phyloP scores from a whole-genome alignment of 768 basidiomycete species.

The Tylopilus balloui region DNA sequence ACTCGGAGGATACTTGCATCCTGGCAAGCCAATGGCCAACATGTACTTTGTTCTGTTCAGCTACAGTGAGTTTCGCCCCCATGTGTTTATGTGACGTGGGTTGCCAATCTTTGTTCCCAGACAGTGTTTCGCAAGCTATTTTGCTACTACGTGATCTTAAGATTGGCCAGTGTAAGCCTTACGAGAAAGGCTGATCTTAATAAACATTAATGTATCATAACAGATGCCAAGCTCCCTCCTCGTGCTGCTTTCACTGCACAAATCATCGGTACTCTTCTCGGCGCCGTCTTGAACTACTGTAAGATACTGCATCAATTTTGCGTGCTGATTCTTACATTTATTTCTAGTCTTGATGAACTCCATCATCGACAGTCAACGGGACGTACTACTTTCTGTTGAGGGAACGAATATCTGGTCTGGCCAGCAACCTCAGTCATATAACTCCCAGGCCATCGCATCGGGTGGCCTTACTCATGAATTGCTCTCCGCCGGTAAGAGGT shows the following conservation, averaged over 20 bases:
- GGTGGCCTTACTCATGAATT: conserved; percentile 36
- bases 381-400: conserved; percentile 49
- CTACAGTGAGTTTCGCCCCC: conserved; percentile 35
- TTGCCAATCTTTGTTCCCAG: conserved; percentile 33
- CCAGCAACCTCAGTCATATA: conserved; percentile 28
- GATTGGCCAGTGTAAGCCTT: conserved; percentile 27
- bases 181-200: conserved; percentile 12
- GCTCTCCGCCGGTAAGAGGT: conserved; percentile 29
- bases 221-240: conserved; percentile 54
- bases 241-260: conserved; percentile 61
- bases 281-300: conserved; percentile 45
- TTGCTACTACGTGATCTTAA: conserved; percentile 58
- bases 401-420: conserved; percentile 42
- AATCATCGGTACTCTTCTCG: conserved; percentile 51
- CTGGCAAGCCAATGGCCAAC: conserved; percentile 40
- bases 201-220: conserved; percentile 31
- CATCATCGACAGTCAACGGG: conserved; percentile 48
- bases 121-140: conserved; percentile 45
- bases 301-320: background rate
- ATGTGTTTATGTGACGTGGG: conserved; percentile 35
- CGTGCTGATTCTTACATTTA: background rate
- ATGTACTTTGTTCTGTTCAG: conserved; percentile 44
- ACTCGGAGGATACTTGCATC: conserved; percentile 35
- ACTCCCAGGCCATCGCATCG: conserved; percentile 36
- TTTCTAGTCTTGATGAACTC: conserved; percentile 55